A percentile compares a stretch with the other conserved stretches of the same genome.
Conservation (phyloP, 75 land plant species). For the Selaginella moellendorffii region DNA sequence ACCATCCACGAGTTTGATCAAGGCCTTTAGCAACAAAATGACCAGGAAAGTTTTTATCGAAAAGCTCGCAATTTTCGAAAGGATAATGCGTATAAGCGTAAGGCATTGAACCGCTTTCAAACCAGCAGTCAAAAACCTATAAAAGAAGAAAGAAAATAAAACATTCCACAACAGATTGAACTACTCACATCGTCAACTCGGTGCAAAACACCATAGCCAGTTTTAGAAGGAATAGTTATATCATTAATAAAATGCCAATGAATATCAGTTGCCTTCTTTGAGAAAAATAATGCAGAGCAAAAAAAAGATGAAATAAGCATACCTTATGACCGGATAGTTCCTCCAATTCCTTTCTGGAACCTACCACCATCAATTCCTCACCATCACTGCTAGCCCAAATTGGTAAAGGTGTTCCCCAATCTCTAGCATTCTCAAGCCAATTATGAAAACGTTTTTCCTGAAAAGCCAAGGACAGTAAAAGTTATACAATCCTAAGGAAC, state of each 20-base stretch:
- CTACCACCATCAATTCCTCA: slow-evolving; percentile 59
- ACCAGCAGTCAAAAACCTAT: slow-evolving; percentile 99
- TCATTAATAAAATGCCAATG: slow-evolving; percentile 92
- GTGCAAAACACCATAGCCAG: slow-evolving; percentile 79
- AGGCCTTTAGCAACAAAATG: slow-evolving; percentile 99
- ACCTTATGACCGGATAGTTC: slow-evolving; percentile 82
- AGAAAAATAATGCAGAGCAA: no score
- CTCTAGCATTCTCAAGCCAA: slow-evolving; percentile 99
- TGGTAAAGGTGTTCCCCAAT: slow-evolving; percentile 95
- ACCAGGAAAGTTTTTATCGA: slow-evolving; percentile 92
- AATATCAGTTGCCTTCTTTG: slow-evolving; percentile 53
- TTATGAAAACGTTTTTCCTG: slow-evolving; percentile 98
- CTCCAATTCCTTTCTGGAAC: slow-evolving; percentile 75
- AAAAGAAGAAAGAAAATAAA: not conserved
- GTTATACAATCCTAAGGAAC: no score
- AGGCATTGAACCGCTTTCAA: slow-evolving; percentile 99
- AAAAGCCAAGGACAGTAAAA: not conserved
- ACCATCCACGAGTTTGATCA: slow-evolving; percentile 99
- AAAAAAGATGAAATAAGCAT: no score
- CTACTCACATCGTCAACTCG: slow-evolving; percentile 98
- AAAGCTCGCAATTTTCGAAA: slow-evolving; percentile 87
- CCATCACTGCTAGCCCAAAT: slow-evolving; percentile 93
- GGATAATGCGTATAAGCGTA: slow-evolving; percentile 98
- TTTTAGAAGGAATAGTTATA: slow-evolving; percentile 76
- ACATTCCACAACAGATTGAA: not conserved